Evolutionary conservation across 208 protist species (phyloP).

Genomic region (Leishmania turanica): DNA sequence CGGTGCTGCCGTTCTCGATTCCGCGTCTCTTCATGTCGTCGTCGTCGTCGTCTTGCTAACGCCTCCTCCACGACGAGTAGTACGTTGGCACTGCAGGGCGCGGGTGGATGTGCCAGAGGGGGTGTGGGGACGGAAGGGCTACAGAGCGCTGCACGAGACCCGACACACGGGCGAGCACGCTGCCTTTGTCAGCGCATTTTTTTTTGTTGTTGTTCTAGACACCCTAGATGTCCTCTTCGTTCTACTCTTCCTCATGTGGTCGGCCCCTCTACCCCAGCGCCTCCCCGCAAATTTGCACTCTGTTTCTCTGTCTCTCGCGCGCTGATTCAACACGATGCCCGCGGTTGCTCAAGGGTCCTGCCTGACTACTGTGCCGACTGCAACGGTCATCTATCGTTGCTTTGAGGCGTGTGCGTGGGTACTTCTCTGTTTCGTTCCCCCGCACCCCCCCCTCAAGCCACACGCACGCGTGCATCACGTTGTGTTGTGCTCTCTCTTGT

Average conservation of each 20-base stretch:
- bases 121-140: background rate
- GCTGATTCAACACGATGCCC: background rate
- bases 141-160: background rate
- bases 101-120: no score
- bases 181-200: background rate
- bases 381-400: background rate
- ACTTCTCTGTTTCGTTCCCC: background rate
- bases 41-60: background rate
- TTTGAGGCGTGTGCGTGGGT: background rate
- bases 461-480: background rate
- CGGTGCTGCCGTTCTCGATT: background rate
- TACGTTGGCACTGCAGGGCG: background rate
- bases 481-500: background rate
- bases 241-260: background rate
- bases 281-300: background rate
- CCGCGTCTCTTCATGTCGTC: background rate
- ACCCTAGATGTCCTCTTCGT: background rate
- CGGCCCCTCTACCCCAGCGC: no score
- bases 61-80: background rate
- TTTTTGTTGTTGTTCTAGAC: background rate
- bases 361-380: background rate
- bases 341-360: background rate
- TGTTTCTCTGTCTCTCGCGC: background rate
- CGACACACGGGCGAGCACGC: background rate
- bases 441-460: background rate